These are phyloP conservation scores for Mycena amicta DNA, from an alignment of 768 basidiomycete genomes.

Conservation along the genomic window DNA sequence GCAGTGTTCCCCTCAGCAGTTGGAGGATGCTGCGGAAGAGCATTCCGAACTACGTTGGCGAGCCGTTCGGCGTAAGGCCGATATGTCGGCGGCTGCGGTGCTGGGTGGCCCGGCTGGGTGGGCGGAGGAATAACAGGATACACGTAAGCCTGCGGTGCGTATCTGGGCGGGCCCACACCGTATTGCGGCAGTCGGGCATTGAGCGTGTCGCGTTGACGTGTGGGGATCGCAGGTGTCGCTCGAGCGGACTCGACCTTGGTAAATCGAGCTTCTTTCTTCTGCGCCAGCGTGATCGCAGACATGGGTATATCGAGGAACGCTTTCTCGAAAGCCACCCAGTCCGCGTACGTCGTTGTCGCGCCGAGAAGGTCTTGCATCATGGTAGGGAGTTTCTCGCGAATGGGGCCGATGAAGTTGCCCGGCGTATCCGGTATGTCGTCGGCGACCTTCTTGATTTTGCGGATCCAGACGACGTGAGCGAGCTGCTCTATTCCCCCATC, in stretches of 20 bases:
- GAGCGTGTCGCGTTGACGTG: not conserved
- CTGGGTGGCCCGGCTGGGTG: not conserved
- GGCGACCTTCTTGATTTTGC: not conserved
- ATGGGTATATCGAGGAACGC: not conserved
- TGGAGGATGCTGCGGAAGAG: not conserved
- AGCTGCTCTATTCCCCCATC: conserved; percentile 5
- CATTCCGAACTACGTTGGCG: not conserved
- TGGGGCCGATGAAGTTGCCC: not conserved
- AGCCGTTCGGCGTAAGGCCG: not conserved
- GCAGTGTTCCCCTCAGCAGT: no score
- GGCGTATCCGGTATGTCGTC: not conserved
- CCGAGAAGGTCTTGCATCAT: conserved; percentile 4
- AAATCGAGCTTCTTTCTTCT: not conserved
- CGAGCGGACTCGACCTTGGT: not conserved
- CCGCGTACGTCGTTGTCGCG: not conserved
- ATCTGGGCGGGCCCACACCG: no score
- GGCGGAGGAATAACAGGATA: not conserved
- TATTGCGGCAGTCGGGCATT: no score
- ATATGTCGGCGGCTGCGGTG: not conserved
- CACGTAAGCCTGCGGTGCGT: no score
- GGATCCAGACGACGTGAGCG: conserved; percentile 1
- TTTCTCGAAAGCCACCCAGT: conserved; percentile 1
- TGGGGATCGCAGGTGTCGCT: not conserved
- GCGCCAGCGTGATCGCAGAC: not conserved
- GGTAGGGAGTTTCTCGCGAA: not conserved